These are phyloP conservation scores for Erysimum cheiranthoides DNA, from an alignment of 345 rosid species.

Conservation along the genomic window DNA sequence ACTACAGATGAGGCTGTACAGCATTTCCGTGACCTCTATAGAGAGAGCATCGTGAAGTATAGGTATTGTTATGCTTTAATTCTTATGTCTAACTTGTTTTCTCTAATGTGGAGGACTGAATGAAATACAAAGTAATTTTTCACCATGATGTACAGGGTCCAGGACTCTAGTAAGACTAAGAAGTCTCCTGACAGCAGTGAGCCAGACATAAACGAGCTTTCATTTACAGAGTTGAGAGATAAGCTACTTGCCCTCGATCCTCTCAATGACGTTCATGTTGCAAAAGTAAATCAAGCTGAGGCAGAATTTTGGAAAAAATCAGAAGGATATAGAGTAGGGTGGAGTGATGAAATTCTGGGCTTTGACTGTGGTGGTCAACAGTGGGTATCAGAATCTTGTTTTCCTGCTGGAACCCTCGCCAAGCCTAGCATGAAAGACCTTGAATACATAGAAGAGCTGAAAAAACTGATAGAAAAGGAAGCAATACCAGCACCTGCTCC, in stretches of 20 bases:
- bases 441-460: constrained; percentile 84
- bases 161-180: constrained; percentile 48
- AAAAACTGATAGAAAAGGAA: constrained; percentile 79
- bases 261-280: constrained; percentile 79
- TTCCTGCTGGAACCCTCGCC: constrained; percentile 86
- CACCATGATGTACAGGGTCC: constrained; percentile 52
- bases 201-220: constrained; percentile 66
- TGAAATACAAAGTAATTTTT: neutral
- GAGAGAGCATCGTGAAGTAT: constrained; percentile 71
- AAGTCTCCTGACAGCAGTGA: constrained; percentile 55
- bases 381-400: constrained; percentile 98
- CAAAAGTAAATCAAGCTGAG: constrained; percentile 83
- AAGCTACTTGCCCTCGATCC: constrained; percentile 93
- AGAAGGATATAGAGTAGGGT: constrained; percentile 94
- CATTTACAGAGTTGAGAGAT: constrained; percentile 92
- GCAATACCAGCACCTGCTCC: constrained; percentile 87
- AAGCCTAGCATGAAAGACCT: constrained; percentile 94
- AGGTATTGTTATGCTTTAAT: constrained; percentile 54
- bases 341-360: constrained; percentile 98
- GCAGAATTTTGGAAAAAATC: constrained; percentile 97
- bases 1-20: constrained; percentile 73
- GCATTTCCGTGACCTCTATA: constrained; percentile 72
- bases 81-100: constrained; percentile 1
- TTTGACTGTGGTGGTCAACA: constrained; percentile 99
- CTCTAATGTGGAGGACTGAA: neutral